Evolutionary conservation across 108 stramenopile species (phyloP).

Genomic region (Nitzschia sp.): DNA sequence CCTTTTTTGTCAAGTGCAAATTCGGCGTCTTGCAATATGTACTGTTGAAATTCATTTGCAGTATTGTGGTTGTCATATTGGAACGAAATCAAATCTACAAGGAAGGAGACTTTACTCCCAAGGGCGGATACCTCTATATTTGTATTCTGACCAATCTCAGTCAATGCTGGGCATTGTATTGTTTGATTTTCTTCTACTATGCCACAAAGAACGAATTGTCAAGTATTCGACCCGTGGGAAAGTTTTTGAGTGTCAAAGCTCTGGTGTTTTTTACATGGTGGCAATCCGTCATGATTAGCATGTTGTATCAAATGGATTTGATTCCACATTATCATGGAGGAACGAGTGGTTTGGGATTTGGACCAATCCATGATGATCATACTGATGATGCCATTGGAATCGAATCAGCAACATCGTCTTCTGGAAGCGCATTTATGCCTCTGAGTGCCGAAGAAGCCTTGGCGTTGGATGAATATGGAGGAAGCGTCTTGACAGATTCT

Average conservation of each 20-base stretch:
- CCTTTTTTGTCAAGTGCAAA: slow-evolving; percentile 88
- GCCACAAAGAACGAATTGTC: slow-evolving; percentile 89
- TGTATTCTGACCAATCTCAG: slow-evolving; percentile 87
- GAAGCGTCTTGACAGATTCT: slow-evolving; percentile 14
- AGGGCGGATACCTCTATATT: slow-evolving; percentile 85
- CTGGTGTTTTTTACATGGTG: slow-evolving; percentile 98
- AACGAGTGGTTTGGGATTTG: slow-evolving; percentile 3
- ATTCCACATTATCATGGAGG: slow-evolving; percentile 68
- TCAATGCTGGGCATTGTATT: slow-evolving; percentile 97
- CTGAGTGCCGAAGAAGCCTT: slow-evolving; percentile 25
- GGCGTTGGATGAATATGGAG: slow-evolving; percentile 29
- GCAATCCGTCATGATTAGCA: slow-evolving; percentile 85
- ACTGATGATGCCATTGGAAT: slow-evolving; percentile 8
- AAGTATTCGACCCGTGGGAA: slow-evolving; percentile 91
- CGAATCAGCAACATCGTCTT: background rate
- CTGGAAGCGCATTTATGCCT: slow-evolving; percentile 9
- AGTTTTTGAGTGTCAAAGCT: slow-evolving; percentile 94
- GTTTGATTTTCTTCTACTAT: slow-evolving; percentile 93
- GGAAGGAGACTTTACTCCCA: slow-evolving; percentile 86
- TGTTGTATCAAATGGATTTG: slow-evolving; percentile 81
- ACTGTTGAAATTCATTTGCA: slow-evolving; percentile 74
- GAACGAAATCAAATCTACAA: slow-evolving; percentile 76
- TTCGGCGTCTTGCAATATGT: slow-evolving; percentile 95
- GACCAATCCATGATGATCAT: background rate
- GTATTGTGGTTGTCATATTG: slow-evolving; percentile 62